Conservation (phyloP, 2,329 filamentous ascomycete genomes). For the Microascus cirrosus region DNA sequence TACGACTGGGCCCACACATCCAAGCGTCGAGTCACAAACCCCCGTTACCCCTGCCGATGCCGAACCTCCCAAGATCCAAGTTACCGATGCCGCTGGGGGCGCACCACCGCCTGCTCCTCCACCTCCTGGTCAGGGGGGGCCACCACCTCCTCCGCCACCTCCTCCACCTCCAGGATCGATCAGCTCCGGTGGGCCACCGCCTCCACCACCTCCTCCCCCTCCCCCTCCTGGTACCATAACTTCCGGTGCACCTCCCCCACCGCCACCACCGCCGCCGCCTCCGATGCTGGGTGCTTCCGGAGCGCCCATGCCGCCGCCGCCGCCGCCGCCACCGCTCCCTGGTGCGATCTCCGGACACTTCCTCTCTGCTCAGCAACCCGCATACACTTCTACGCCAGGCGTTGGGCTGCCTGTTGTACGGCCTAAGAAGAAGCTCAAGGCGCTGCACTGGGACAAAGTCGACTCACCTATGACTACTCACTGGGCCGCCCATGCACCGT, state of each 20-base stretch:
- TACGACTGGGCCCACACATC: conserved; percentile 65
- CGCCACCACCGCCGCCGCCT: conserved; percentile 21
- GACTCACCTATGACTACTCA: conserved; percentile 85
- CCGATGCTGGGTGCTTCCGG: conserved; percentile 16
- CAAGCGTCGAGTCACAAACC: conserved; percentile 60
- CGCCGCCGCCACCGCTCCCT: conserved; percentile 55
- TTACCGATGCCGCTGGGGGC: conserved; percentile 29
- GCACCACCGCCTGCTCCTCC: conserved; percentile 18
- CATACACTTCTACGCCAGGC: conserved; percentile 30
- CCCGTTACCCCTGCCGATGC: conserved; percentile 54
- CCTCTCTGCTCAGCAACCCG: conserved; percentile 48
- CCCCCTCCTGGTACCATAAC: conserved; percentile 32
- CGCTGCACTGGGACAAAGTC: conserved; percentile 97
- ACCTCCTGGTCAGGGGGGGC: conserved; percentile 15
- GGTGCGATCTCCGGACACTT: conserved; percentile 66
- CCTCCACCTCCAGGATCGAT: conserved; percentile 24
- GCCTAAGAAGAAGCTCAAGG: conserved; percentile 99
- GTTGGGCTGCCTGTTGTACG: conserved; percentile 69
- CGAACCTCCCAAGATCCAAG: conserved; percentile 46
- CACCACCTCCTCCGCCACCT: conserved; percentile 20
- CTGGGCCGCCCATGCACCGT: conserved; percentile 80
- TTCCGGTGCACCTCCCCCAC: conserved; percentile 22
- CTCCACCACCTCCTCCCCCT: conserved; percentile 30
- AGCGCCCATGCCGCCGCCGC: conserved; percentile 33
- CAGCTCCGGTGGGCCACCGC: conserved; percentile 16